Percentiles rank a stretch among this genome's conserved stretches.
phyloP scores from a whole-genome alignment of 768 basidiomycete species.

The Dacryopinax spathularia region DNA sequence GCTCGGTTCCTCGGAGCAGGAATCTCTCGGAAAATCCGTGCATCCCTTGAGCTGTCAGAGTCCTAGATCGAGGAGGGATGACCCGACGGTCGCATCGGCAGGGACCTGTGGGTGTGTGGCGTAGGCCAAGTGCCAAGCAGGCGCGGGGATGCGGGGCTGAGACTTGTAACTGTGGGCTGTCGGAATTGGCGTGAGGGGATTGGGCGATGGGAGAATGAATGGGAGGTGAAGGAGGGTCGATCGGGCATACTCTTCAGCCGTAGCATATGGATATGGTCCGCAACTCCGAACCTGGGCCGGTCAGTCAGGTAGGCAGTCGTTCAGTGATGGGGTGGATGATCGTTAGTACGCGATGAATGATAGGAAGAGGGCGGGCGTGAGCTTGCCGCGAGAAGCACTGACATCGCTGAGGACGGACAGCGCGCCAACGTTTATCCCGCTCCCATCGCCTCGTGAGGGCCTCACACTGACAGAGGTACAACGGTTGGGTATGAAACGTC shows the following conservation, averaged over 20 bases:
- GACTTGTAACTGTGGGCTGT: not conserved
- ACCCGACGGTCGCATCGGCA: too few relatives aligned
- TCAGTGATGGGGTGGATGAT: not conserved
- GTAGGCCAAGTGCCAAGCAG: not conserved
- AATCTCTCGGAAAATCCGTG: too few relatives aligned
- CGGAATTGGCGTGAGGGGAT: not conserved
- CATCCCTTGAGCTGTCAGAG: too few relatives aligned
- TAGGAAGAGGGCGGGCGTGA: not conserved
- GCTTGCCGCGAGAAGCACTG: not conserved
- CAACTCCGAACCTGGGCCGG: not conserved
- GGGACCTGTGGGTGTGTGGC: not conserved
- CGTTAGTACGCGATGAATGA: not conserved
- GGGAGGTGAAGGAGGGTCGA: not conserved
- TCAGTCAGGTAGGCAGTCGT: not conserved
- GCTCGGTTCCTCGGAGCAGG: too few relatives aligned
- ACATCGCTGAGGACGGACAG: too few relatives aligned
- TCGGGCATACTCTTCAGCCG: not conserved
- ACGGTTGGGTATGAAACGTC: too few relatives aligned
- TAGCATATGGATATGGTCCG: too few relatives aligned
- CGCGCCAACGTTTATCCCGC: conserved; percentile 2
- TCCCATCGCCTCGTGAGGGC: too few relatives aligned
- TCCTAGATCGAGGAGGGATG: too few relatives aligned
- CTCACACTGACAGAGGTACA: not conserved
- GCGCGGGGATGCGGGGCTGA: not conserved
- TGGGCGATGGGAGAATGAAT: too few relatives aligned